Percentiles rank a stretch among this genome's conserved stretches.
Evolutionary conservation across 345 rosid genomes (phyloP).

Genomic region (Lepidium sativum): DNA sequence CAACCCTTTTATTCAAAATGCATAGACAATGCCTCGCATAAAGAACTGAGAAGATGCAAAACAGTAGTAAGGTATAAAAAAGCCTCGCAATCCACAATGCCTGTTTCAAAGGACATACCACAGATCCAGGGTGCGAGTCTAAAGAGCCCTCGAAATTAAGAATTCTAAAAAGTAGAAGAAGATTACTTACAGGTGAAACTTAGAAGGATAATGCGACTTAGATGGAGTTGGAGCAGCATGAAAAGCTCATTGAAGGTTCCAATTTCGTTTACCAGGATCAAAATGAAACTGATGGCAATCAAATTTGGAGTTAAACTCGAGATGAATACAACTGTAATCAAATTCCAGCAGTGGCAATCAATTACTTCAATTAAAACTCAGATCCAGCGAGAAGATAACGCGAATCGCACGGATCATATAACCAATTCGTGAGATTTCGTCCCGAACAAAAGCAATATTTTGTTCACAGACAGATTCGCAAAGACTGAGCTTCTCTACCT

Average conservation of each 20-base stretch:
- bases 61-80: background rate
- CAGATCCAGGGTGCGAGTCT: background rate
- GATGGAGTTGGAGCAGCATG: background rate
- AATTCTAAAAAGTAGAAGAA: background rate
- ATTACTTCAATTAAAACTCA: conserved; percentile 6
- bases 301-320: no score
- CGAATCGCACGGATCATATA: conserved; percentile 11
- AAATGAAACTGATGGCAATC: no score
- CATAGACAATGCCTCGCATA: background rate
- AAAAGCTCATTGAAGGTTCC: background rate
- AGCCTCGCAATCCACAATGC: background rate
- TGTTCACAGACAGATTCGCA: conserved; percentile 11
- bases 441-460: background rate
- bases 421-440: background rate
- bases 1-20: background rate
- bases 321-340: no score
- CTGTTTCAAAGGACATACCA: background rate
- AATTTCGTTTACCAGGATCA: background rate
- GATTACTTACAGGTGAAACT: conserved; percentile 7
- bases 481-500: conserved; percentile 18
- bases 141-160: background rate
- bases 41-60: background rate
- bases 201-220: background rate
- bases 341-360: background rate
- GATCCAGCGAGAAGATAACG: conserved; percentile 18